A percentile compares a stretch with the other conserved stretches of the same genome.
Evolutionary conservation across 1,284 basidiomycete species (phyloP).

Genomic region (Ustilago cynodontis): DNA sequence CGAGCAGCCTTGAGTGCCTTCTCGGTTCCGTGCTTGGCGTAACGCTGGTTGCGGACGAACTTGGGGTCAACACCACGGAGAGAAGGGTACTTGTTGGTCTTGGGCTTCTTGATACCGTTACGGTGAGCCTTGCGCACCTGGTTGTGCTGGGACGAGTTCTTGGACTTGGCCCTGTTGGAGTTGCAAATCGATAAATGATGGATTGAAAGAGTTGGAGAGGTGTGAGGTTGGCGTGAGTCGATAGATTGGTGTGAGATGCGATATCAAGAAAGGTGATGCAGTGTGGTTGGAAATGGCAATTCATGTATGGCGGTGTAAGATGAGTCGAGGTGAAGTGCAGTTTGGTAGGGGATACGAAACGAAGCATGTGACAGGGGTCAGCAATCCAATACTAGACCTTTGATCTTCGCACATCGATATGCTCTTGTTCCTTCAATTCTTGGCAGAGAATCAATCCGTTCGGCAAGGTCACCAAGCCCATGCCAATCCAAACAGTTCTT

Average conservation of each 20-base stretch:
- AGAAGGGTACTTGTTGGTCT: constrained; percentile 82
- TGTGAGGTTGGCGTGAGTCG: background rate
- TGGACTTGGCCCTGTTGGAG: constrained; percentile 66
- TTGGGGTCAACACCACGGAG: constrained; percentile 90
- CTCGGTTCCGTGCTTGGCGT: constrained; percentile 83
- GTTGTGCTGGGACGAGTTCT: constrained; percentile 69
- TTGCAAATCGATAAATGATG: too few species aligned
- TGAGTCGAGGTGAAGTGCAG: too few species aligned
- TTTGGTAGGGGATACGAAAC: too few species aligned
- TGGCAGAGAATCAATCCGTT: too few species aligned
- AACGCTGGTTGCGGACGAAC: constrained; percentile 88
- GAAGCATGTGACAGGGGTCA: too few species aligned
- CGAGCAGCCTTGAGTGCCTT: constrained; percentile 70
- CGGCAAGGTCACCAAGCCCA: too few species aligned
- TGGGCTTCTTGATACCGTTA: constrained; percentile 76
- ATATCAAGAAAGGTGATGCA: background rate
- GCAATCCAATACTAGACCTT: too few species aligned
- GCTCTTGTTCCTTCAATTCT: too few species aligned
- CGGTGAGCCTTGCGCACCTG: constrained; percentile 88
- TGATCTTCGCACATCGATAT: too few species aligned
- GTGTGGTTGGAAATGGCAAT: too few species aligned
- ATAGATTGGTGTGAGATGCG: too few species aligned
- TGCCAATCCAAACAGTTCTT: background rate
- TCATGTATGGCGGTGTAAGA: background rate
- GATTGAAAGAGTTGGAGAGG: background rate